Base-by-base conservation (phyloP, 768 basidiomycete genomes). In the Gymnopilus dilepis region DNA sequence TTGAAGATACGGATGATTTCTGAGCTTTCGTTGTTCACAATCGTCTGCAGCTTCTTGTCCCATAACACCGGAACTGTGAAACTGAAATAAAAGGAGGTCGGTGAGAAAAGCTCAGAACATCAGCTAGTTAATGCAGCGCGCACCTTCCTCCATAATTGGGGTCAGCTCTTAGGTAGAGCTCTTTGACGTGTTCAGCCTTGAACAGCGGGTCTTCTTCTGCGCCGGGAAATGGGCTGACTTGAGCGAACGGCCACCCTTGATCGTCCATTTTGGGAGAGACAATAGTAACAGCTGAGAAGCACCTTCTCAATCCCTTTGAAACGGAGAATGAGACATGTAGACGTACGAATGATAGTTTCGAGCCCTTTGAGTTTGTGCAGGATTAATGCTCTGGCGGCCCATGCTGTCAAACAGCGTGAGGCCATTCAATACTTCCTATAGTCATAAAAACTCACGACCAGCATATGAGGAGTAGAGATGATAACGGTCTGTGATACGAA, bases 1-100 rank as follows among this genome's bases (percentile, higher is more conserved):
- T 99, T 98, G 78, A 99, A 85, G 7, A 97, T 91, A 59, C 97
- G 89, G 70, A 99, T 94, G 71, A 99, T 95, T 76, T 98, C 97
- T 2, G 91, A 88, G 65, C 88, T 90, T 72, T 99, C 97, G 73
- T 98, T 99, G 80, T 95, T 98, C 60, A 99, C 97, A 66, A 98
- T 91, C 42, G 90, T 91, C 42, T 89, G 77, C 42, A 72, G 78
- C 73, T 96, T 92, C 79, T 88, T 96, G 77, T 99, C 97, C 93
- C 94, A 99, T 5, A 99, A 80, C 30, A 94, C 76, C 5, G 95
- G 95, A 6, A 95, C 92, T 1, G 94, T 95, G 79, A 94, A 94
- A 34, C 91, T 86, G 40, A 57, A 42, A n/a, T n/a, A n/a, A n/a
- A 17, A 21, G 40, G 30, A 22, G 47, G 21, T 38, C n/a, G 42